Conservation (phyloP, 495 filamentous ascomycete genomes). For the Penicillium pulvis region DNA sequence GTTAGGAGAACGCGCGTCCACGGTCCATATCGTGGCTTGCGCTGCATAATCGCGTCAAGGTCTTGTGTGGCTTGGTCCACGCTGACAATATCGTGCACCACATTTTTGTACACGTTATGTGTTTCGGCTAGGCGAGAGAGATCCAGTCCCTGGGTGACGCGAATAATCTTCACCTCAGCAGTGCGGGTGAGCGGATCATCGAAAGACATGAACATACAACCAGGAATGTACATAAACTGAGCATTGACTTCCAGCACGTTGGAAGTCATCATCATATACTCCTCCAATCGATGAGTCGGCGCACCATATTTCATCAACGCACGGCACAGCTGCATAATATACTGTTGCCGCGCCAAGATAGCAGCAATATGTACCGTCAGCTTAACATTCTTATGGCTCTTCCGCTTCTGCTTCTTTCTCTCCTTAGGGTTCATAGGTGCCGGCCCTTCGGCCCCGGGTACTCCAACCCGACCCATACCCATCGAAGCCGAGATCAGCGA, state of each 20-base stretch:
- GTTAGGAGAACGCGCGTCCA: slow-evolving; percentile 75
- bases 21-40: slow-evolving; percentile 50
- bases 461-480: slow-evolving; percentile 30
- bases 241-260: slow-evolving; percentile 82
- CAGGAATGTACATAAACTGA: slow-evolving; percentile 87
- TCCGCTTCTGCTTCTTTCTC: slow-evolving; percentile 28
- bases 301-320: slow-evolving; percentile 82
- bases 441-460: slow-evolving; percentile 29
- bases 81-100: slow-evolving; percentile 81
- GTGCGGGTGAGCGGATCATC: slow-evolving; percentile 86
- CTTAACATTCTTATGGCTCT: slow-evolving; percentile 60
- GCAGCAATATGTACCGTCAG: slow-evolving; percentile 85
- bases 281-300: slow-evolving; percentile 72
- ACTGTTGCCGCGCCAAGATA: slow-evolving; percentile 73
- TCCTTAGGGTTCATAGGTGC: slow-evolving; percentile 28
- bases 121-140: slow-evolving; percentile 78
- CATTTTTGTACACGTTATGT: slow-evolving; percentile 87
- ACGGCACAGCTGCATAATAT: slow-evolving; percentile 82
- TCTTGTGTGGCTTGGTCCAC: slow-evolving; percentile 74
- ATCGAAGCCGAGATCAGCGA: slow-evolving; percentile 34
- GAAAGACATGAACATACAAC: slow-evolving; percentile 92
- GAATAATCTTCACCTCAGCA: slow-evolving; percentile 84
- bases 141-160: slow-evolving; percentile 72
- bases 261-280: slow-evolving; percentile 87
- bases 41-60: slow-evolving; percentile 62